Conservation (phyloP, 306 rosid genomes). For the Lathyrus tuberosus region DNA sequence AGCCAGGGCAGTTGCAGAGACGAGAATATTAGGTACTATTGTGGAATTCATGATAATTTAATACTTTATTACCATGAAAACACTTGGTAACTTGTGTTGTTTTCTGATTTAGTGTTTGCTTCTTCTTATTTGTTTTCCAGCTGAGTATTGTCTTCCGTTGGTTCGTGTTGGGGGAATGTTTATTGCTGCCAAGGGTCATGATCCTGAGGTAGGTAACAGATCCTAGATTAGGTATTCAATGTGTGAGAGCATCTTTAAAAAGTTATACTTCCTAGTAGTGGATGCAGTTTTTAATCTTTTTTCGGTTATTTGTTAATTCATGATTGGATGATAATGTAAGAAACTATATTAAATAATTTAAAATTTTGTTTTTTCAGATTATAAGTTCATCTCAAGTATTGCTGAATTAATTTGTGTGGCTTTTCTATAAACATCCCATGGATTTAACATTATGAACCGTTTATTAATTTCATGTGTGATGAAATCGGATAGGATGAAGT, state of each 20-base stretch:
- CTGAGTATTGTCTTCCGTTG: conserved; percentile 90
- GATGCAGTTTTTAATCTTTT: conserved; percentile 2
- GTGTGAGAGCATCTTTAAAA: not conserved
- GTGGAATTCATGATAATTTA: conserved; percentile 4
- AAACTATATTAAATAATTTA: conserved; percentile 9
- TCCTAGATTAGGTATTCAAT: not conserved
- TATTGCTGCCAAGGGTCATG: conserved; percentile 85
- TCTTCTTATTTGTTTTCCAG: conserved; percentile 53
- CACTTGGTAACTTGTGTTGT: conserved; percentile 5
- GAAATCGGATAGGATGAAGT: conserved; percentile 68
- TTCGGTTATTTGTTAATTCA: conserved; percentile 2
- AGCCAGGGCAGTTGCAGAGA: conserved; percentile 95
- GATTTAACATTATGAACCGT: conserved; percentile 26
- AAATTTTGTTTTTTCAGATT: conserved; percentile 2
- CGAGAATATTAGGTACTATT: conserved; percentile 74
- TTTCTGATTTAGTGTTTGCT: conserved; percentile 28
- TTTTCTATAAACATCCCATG: conserved; percentile 11
- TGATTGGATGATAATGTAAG: conserved; percentile 2
- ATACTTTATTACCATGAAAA: conserved; percentile 9
- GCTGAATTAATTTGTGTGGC: not conserved
- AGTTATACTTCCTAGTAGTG: not conserved
- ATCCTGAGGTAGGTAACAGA: conserved; percentile 66
- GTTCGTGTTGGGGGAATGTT: conserved; percentile 90
- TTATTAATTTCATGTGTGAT: conserved; percentile 21
- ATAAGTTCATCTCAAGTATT: conserved; percentile 10